Evolutionary conservation across 305 asterid genomes (phyloP), one percentile per base, ranked within the genome.

Genomic region (Solanum chacoense): DNA sequence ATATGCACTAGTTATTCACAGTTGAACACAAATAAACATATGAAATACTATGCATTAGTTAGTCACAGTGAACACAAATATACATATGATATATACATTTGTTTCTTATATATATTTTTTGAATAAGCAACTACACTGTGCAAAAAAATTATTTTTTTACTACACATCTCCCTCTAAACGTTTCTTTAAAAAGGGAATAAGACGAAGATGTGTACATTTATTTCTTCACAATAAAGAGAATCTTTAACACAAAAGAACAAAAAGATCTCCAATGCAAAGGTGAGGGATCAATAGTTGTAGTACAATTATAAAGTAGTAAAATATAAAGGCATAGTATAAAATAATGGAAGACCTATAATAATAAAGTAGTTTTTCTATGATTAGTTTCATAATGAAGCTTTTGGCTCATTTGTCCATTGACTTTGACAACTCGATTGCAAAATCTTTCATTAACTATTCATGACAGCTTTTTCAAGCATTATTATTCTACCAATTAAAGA

Each of bases 381-480:
- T 83, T 83, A 83, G 73, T 20, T 83, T 26, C 87, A 50, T 83
- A 83, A 50, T 83, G 73, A 83, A 18, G 20, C 24, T 83, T 50
- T 50, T 83, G 87, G 87, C 40, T 83, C 73, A 83, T 83, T 83
- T 50, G 42, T 45, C 32, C 31, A 50, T 83, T 50, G 87, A 83
- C 87, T 50, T 50, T 3, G 87, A 31, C 87, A 83, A 50, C 45
- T 45, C 40, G 8, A 7, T 83, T 83, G 73, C 22, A 83, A 83
- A 83, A 83, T 83, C 31, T 83, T 50, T 32, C 22, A 45, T 83
- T 50, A 29, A 3, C 31, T 50, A 31, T 31, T 83, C 28, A 50
- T 81, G 87, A 83, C 87, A 83, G 87, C 31, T 83, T 31, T 77
- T 50, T 50, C 73, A 83, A 50, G 87, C 73, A 14, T 83, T 31